Evolutionary conservation across 176 grass and related monocot genomes (phyloP).

Genomic region (Triticum aestivum): IWGSC_CS_RefSeq_v2.1 NC_057804.1:347487343-347487842

Average conservation of each 20-base stretch:
- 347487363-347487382: neutral
- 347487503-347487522: neutral
- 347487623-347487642: neutral
- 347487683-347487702: slow-evolving; percentile 12
- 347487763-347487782: neutral
- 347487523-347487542: neutral
- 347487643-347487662: neutral
- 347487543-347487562: neutral
- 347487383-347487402: neutral
- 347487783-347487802: slow-evolving; percentile 20
- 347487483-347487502: neutral
- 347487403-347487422: neutral
- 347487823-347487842: neutral
- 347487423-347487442: neutral
- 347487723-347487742: neutral
- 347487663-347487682: neutral
- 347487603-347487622: neutral
- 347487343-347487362: neutral
- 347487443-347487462: neutral
- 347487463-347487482: neutral
- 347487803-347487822: neutral
- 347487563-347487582: neutral
- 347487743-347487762: neutral
- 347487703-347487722: slow-evolving; percentile 10
- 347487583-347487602: neutral